phyloP scores from a whole-genome alignment of 169 alveolate species.

The Plasmodium coatneyi region DNA sequence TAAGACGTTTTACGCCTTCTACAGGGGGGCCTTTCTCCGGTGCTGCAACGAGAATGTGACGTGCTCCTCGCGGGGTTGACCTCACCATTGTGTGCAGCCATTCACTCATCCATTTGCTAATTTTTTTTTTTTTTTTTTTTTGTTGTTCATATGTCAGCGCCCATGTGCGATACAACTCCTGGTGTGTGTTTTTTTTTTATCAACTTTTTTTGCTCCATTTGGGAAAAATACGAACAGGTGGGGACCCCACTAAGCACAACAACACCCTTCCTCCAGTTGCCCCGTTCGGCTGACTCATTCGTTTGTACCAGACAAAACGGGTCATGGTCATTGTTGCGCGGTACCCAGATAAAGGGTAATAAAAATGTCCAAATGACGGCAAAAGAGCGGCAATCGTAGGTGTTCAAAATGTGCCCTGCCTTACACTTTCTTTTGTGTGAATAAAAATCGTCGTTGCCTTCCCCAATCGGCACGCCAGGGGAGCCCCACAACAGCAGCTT shows the following conservation, averaged over 20 bases:
- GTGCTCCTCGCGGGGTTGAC: neutral
- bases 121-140: no score
- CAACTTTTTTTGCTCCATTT: neutral
- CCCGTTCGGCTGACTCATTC: neutral
- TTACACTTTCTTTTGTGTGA: neutral
- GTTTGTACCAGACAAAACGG: neutral
- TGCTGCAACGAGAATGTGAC: constrained; percentile 42
- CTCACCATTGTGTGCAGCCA: neutral
- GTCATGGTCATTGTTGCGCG: neutral
- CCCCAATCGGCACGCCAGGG: neutral
- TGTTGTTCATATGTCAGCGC: neutral
- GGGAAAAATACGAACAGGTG: neutral
- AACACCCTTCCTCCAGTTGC: neutral
- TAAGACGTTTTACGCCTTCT: constrained; percentile 33
- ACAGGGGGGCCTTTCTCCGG: constrained; percentile 27
- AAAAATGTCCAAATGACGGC: neutral
- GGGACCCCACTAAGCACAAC: neutral
- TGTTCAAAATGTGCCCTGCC: neutral
- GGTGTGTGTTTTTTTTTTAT: neutral
- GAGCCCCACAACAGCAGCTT: neutral
- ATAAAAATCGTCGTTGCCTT: neutral
- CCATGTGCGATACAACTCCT: neutral
- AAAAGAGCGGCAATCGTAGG: neutral
- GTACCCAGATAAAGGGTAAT: neutral
- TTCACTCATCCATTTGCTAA: neutral